Conservation (phyloP, 768 basidiomycete species). For the Filobasidium floriforme region DNA sequence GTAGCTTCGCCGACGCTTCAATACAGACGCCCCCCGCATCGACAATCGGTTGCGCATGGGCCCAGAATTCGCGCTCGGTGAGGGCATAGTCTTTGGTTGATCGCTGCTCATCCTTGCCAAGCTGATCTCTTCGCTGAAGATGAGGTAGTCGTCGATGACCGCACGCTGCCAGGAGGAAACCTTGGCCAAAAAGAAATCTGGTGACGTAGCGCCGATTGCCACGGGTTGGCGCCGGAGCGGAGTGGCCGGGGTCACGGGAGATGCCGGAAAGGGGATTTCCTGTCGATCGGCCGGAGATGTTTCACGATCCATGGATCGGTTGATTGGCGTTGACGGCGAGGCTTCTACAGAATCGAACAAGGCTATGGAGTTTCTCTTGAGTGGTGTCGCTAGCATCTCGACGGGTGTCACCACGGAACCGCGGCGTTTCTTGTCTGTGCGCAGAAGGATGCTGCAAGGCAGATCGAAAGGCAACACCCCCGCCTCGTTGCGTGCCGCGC, state of each 20-base stretch:
- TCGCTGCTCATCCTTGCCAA: conserved; percentile 10
- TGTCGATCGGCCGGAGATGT: too few relatives aligned
- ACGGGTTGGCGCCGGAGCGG: conserved; percentile 23
- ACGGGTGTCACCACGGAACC: not conserved
- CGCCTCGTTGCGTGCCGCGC: conserved; percentile 49
- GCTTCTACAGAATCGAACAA: not conserved
- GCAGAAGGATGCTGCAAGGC: conserved; percentile 31
- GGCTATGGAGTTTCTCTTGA: conserved; percentile 31
- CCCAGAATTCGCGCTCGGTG: not conserved
- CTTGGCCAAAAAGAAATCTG: conserved; percentile 32
- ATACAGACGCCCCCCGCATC: conserved; percentile 29
- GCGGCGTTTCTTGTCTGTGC: conserved; percentile 8
- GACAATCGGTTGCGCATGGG: conserved; percentile 29
- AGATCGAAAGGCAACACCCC: conserved; percentile 50
- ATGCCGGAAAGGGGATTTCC: not conserved
- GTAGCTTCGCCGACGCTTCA: conserved; percentile 36
- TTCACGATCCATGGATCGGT: not conserved
- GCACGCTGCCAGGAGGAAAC: conserved; percentile 33
- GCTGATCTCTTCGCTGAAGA: conserved; percentile 16
- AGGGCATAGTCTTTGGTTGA: not conserved
- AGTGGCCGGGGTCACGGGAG: conserved; percentile 20
- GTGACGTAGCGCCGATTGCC: conserved; percentile 24
- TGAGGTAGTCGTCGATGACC: conserved; percentile 26
- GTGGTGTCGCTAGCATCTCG: conserved; percentile 20
- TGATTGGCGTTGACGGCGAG: not conserved